phyloP scores from a whole-genome alignment of 2,329 filamentous ascomycete genomes.

The Ilyonectria robusta region DNA sequence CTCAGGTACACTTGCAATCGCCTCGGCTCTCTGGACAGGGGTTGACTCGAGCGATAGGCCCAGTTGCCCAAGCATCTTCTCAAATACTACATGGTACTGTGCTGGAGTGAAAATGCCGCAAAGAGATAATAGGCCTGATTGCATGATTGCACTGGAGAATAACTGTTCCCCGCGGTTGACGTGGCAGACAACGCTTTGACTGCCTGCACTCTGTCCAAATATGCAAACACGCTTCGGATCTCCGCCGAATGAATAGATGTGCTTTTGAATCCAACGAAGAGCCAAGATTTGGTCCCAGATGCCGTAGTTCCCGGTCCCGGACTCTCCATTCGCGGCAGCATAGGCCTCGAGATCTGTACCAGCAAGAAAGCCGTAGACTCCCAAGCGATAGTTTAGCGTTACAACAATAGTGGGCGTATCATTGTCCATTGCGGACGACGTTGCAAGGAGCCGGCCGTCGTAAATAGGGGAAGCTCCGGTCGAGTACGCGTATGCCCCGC shows the following conservation, averaged over 20 bases:
- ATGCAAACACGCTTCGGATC: too few species aligned
- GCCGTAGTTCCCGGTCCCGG: too few species aligned
- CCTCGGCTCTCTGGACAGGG: background rate
- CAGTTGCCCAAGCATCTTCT: conserved; percentile 8
- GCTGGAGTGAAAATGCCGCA: conserved; percentile 26
- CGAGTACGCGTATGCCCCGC: conserved; percentile 30
- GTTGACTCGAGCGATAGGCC: conserved; percentile 1
- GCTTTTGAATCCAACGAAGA: too few species aligned
- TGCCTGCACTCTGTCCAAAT: conserved; percentile 31
- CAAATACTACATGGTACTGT: conserved; percentile 18
- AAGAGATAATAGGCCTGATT: conserved; percentile 23
- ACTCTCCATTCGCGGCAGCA: too few species aligned
- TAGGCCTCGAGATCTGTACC: too few species aligned
- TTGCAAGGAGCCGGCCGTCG: conserved; percentile 22
- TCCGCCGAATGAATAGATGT: too few species aligned
- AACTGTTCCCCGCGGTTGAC: conserved; percentile 20
- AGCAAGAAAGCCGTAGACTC: conserved; percentile 32
- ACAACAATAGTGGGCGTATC: conserved; percentile 12
- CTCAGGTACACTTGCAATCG: conserved; percentile 1
- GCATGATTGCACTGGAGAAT: conserved; percentile 24
- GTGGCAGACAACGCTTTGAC: conserved; percentile 25
- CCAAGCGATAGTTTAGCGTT: conserved; percentile 25
- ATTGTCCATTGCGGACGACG: too few species aligned
- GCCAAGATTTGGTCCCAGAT: too few species aligned
- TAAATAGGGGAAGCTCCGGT: conserved; percentile 24